Evolutionary conservation across 73 alveolate genomes (phyloP).

Genomic region (Tetrahymena borealis): DNA sequence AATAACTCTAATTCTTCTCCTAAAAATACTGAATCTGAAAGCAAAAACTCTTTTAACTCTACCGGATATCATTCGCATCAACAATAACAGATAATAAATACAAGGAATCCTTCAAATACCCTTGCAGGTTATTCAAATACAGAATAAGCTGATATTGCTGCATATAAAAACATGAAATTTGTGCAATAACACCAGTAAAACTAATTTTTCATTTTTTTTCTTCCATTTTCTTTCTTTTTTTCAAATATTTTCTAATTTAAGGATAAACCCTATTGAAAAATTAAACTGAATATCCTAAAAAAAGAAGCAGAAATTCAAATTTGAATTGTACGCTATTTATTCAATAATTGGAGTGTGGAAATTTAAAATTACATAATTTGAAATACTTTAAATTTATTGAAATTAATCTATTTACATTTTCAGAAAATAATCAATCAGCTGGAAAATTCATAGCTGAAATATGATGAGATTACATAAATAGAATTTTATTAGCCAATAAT

Average conservation of each 20-base stretch:
- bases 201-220: not conserved
- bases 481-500: not conserved
- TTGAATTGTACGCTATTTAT: not conserved
- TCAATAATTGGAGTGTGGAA: no score
- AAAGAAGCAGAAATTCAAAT: not conserved
- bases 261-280: not conserved
- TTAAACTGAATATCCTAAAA: not conserved
- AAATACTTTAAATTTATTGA: not conserved
- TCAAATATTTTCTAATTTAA: not conserved
- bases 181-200: not conserved
- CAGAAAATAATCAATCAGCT: not conserved
- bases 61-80: not conserved
- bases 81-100: not conserved
- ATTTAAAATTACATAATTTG: no score
- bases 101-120: not conserved
- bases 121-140: not conserved
- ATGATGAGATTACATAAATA: not conserved
- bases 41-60: not conserved
- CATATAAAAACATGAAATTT: not conserved
- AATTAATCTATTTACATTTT: not conserved
- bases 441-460: not conserved
- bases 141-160: not conserved
- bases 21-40: not conserved
- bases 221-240: not conserved
- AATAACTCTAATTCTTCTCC: not conserved